Evolutionary conservation across 164 flowering plant genomes (phyloP).

Genomic region (Tetracentron sinense): DNA sequence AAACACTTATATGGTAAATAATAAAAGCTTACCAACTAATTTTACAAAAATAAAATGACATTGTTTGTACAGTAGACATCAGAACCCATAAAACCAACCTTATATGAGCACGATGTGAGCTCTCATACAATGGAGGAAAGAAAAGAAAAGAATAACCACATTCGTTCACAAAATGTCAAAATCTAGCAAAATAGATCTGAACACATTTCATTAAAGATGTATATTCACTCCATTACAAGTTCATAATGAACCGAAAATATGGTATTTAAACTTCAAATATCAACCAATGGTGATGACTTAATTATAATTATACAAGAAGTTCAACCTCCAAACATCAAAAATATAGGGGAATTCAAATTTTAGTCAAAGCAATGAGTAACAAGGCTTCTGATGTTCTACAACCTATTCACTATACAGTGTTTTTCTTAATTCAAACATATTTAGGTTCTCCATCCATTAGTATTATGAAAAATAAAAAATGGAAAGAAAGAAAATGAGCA

Average conservation of each 20-base stretch:
- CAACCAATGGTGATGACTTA: neutral
- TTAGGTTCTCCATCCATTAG: neutral
- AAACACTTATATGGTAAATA: no score
- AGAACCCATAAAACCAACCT: neutral
- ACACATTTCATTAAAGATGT: neutral
- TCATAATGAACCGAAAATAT: no score
- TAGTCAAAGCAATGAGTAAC: neutral
- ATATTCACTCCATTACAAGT: neutral
- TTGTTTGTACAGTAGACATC: no score
- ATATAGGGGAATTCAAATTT: neutral
- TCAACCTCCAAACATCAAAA: neutral
- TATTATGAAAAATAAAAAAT: no score
- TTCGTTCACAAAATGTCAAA: neutral
- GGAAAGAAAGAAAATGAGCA: neutral
- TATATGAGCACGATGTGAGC: neutral
- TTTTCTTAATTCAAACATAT: neutral
- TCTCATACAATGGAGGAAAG: neutral
- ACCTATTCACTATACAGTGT: no score
- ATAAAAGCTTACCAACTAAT: no score
- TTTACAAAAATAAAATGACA: no score
- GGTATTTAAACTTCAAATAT: neutral
- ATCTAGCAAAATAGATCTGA: no score
- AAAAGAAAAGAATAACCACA: neutral
- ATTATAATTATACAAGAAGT: neutral
- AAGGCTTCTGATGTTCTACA: neutral